A percentile compares a stretch with the other conserved stretches of the same genome.
These are phyloP conservation scores for Hyphochytrium catenoides DNA, from an alignment of 352 stramenopile species.

Conservation along the genomic window DNA sequence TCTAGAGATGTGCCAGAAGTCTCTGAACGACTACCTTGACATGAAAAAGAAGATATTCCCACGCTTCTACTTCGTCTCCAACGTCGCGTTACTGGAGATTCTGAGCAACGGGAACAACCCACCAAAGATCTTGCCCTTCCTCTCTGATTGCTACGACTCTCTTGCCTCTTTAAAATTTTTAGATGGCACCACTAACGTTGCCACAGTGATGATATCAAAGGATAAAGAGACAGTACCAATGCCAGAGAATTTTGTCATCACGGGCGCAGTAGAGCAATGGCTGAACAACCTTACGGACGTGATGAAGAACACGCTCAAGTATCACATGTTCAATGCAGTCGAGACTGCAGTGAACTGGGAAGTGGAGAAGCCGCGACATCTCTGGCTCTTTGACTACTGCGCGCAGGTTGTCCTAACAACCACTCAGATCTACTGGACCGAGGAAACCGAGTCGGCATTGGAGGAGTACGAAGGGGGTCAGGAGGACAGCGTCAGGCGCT, in stretches of 20 bases:
- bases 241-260: constrained; percentile 49
- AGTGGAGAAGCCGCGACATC: constrained; percentile 82
- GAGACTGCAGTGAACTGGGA: constrained; percentile 70
- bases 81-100: constrained; percentile 56
- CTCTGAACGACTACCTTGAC: constrained; percentile 62
- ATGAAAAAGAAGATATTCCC: constrained; percentile 76
- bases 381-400: constrained; percentile 93
- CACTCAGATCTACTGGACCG: constrained; percentile 82
- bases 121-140: constrained; percentile 90
- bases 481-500: constrained; percentile 58
- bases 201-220: constrained; percentile 59
- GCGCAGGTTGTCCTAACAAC: constrained; percentile 60
- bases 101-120: constrained; percentile 76
- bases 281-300: constrained; percentile 57
- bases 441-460: constrained; percentile 77
- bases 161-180: constrained; percentile 59
- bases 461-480: constrained; percentile 65
- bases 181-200: constrained; percentile 40
- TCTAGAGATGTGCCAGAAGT: constrained; percentile 65
- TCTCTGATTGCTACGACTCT: constrained; percentile 91
- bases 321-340: constrained; percentile 62
- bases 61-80: constrained; percentile 70
- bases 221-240: constrained; percentile 32
- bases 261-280: constrained; percentile 53
- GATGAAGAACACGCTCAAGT: constrained; percentile 49